phyloP scores from a whole-genome alignment of 441 rosid genomes.

The Gossypium laxum region DNA sequence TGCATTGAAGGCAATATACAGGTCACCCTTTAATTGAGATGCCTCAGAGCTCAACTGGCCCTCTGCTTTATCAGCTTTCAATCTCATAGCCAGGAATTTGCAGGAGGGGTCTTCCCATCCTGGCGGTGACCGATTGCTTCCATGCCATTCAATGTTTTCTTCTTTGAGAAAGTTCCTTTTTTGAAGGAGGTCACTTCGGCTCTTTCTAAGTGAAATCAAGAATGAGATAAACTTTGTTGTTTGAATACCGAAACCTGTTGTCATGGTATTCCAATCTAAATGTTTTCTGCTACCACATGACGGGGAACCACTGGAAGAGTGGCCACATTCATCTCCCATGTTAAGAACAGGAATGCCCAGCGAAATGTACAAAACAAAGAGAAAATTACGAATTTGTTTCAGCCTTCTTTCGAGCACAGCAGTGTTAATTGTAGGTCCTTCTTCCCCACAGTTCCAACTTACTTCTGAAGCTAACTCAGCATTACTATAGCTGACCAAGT shows the following conservation, averaged over 20 bases:
- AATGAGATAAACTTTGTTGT: slow-evolving; percentile 62
- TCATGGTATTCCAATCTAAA: slow-evolving; percentile 58
- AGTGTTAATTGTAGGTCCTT: slow-evolving; percentile 65
- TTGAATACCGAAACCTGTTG: slow-evolving; percentile 57
- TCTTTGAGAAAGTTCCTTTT: slow-evolving; percentile 45
- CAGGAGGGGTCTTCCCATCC: slow-evolving; percentile 61
- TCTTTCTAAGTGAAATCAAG: slow-evolving; percentile 46
- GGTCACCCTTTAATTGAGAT: slow-evolving; percentile 32
- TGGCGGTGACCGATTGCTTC: slow-evolving; percentile 55
- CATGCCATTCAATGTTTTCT: slow-evolving; percentile 70
- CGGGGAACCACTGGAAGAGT: slow-evolving; percentile 62
- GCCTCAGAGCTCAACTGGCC: slow-evolving; percentile 23
- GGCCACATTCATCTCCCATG: slow-evolving; percentile 93
- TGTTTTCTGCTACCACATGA: slow-evolving; percentile 39
- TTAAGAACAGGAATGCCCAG: slow-evolving; percentile 76
- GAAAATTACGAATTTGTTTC: slow-evolving; percentile 71
- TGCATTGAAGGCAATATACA: slow-evolving; percentile 62
- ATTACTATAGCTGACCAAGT: slow-evolving; percentile 68
- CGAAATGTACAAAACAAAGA: slow-evolving; percentile 63
- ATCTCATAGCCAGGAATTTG: slow-evolving; percentile 59
- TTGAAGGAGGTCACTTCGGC: slow-evolving; percentile 65
- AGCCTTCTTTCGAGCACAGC: slow-evolving; percentile 67
- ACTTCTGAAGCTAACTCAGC: slow-evolving; percentile 42
- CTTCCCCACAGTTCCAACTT: slow-evolving; percentile 94
- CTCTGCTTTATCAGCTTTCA: slow-evolving; percentile 43